Conservation (phyloP, 176 grass and related monocot species). For the Juncus effusus region DNA sequence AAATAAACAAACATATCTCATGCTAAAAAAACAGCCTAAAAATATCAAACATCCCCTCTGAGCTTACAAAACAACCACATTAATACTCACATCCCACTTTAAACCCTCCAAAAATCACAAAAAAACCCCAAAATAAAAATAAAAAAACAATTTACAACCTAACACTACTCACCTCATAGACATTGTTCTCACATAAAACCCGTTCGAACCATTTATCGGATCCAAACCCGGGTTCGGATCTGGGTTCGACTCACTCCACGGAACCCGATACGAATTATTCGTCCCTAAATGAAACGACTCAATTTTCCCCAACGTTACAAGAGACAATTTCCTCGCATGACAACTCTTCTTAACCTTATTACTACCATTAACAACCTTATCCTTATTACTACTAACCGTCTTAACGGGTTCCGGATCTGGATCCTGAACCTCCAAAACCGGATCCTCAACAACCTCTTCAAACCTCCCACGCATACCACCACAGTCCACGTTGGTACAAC, state of each 20-base stretch:
- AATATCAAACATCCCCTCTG: no score
- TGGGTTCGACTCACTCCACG: conserved; percentile 18
- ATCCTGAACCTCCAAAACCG: not conserved
- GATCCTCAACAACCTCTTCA: conserved; percentile 10
- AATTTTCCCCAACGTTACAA: conserved; percentile 31
- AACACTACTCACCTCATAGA: not conserved
- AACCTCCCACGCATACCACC: conserved; percentile 39
- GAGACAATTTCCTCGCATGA: not conserved
- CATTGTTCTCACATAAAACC: conserved; percentile 24
- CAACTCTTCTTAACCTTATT: conserved; percentile 8
- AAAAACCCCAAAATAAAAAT: no score
- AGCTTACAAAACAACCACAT: no score
- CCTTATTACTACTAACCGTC: conserved; percentile 22
- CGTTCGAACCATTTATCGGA: not conserved
- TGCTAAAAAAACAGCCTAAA: no score
- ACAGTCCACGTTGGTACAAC: conserved; percentile 37
- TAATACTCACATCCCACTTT: no score
- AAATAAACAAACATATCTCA: no score
- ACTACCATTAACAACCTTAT: conserved; percentile 35
- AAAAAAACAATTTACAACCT: no score
- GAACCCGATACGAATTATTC: conserved; percentile 60
- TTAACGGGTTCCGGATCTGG: conserved; percentile 2
- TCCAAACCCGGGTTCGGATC: not conserved
- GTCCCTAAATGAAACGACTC: conserved; percentile 78
- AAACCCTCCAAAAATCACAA: no score